Evolutionary conservation across 371 early-diverging fungal species (phyloP).

Genomic region (Syncephalastrum sp.): DNA sequence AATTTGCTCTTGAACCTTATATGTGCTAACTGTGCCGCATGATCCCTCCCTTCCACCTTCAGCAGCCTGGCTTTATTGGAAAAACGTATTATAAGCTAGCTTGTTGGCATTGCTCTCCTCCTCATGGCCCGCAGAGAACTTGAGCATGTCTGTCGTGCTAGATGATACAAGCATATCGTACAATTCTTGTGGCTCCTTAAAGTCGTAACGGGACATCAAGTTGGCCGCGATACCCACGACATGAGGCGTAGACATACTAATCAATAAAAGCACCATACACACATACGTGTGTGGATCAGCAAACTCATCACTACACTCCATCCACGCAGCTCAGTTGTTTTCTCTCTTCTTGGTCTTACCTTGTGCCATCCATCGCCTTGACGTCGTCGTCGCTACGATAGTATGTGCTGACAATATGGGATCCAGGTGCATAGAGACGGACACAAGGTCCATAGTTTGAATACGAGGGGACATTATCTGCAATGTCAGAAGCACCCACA

Average conservation of each 20-base stretch:
- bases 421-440: slow-evolving; percentile 52
- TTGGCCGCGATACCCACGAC: slow-evolving; percentile 75
- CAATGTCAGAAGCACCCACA: slow-evolving; percentile 60
- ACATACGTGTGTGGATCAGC: neutral
- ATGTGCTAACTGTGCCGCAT: no score
- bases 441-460: slow-evolving; percentile 59
- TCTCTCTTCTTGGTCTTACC: slow-evolving; percentile 21
- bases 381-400: slow-evolving; percentile 19
- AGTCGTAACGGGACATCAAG: slow-evolving; percentile 17
- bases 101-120: no score
- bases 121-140: no score
- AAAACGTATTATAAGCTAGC: no score
- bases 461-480: slow-evolving; percentile 50
- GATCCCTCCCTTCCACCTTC: no score
- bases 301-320: no score
- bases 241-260: slow-evolving; percentile 81
- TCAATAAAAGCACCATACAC: neutral
- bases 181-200: no score
- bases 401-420: slow-evolving; percentile 50
- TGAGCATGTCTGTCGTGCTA: no score
- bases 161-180: no score
- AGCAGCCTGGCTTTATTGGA: no score
- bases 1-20: no score
- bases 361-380: slow-evolving; percentile 64
- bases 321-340: neutral